phyloP scores from a whole-genome alignment of 2,329 filamentous ascomycete genomes.

The Fusarium drepaniforme region DNA sequence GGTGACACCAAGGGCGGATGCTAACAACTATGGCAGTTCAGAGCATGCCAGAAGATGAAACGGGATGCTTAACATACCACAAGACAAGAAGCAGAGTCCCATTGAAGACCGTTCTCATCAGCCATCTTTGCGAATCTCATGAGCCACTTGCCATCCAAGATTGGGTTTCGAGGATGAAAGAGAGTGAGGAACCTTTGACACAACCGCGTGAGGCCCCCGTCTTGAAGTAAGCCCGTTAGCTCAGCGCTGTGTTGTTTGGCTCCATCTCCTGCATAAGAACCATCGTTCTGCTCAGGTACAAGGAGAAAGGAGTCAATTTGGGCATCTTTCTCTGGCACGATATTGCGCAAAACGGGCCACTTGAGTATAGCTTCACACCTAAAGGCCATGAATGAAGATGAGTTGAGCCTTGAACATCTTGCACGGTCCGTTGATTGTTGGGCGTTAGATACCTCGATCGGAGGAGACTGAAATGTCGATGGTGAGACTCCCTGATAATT shows the following conservation, averaged over 20 bases:
- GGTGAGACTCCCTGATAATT: not conserved
- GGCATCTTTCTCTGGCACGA: not conserved
- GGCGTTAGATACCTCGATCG: not conserved
- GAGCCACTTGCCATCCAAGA: slow-evolving; percentile 34
- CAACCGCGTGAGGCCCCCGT: not conserved
- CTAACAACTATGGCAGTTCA: slow-evolving; percentile 4
- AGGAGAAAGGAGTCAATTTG: slow-evolving; percentile 10
- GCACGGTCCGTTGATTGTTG: not conserved
- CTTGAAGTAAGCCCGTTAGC: not conserved
- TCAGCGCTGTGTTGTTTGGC: not conserved
- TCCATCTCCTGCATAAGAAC: not conserved
- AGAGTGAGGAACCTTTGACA: slow-evolving; percentile 29
- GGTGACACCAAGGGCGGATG: slow-evolving; percentile 9
- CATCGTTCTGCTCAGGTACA: not conserved
- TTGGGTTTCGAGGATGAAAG: slow-evolving; percentile 40
- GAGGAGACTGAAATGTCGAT: not conserved
- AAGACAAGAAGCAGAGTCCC: slow-evolving; percentile 37
- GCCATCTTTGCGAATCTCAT: slow-evolving; percentile 23
- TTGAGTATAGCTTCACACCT: slow-evolving; percentile 1
- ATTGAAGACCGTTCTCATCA: slow-evolving; percentile 33
- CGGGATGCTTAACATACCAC: slow-evolving; percentile 15
- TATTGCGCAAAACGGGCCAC: slow-evolving; percentile 7
- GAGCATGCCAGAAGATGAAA: too few relatives aligned
- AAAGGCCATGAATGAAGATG: slow-evolving; percentile 4
- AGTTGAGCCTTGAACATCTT: not conserved